A percentile compares a stretch with the other conserved stretches of the same genome.
These are phyloP conservation scores for Fragilaria crotonensis DNA, from an alignment of 108 stramenopile species.

Conservation along the genomic window DNA sequence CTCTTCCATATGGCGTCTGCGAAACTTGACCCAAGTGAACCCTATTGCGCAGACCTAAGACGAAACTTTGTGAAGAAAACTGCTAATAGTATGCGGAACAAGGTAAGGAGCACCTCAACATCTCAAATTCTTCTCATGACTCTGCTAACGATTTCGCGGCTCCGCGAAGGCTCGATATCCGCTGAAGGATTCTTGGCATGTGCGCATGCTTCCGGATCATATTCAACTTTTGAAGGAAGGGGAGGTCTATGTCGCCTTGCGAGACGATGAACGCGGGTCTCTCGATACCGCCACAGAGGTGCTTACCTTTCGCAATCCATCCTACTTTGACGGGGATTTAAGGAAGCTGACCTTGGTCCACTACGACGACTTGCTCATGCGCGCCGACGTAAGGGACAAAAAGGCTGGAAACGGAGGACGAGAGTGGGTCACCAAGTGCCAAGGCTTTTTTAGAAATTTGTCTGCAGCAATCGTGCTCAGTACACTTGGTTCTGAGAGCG, in stretches of 20 bases:
- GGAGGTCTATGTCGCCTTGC: constrained; percentile 25
- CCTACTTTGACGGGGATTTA: constrained; percentile 26
- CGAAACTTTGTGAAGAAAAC: constrained; percentile 9
- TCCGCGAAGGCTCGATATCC: constrained; percentile 14
- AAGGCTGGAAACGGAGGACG: not conserved
- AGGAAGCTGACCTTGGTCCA: constrained; percentile 20
- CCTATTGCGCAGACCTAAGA: not conserved
- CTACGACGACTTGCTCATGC: constrained; percentile 2
- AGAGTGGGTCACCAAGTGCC: not conserved
- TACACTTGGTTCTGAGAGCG: constrained; percentile 21
- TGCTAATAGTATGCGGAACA: constrained; percentile 6
- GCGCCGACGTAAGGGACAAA: constrained; percentile 1
- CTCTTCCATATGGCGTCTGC: constrained; percentile 13
- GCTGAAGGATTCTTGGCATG: constrained; percentile 6
- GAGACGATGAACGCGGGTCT: not conserved
- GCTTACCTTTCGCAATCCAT: constrained; percentile 22
- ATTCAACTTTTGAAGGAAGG: constrained; percentile 16
- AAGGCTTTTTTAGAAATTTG: constrained; percentile 12
- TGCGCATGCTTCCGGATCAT: constrained; percentile 24
- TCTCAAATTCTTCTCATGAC: too few relatives aligned
- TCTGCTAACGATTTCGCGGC: not conserved
- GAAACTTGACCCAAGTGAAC: constrained; percentile 9
- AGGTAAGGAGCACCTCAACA: constrained; percentile 9
- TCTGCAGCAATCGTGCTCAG: constrained; percentile 18
- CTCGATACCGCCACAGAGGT: not conserved